Percentiles rank a stretch among this genome's conserved stretches.
Evolutionary conservation across 2,329 filamentous ascomycete species (phyloP).

Genomic region (Albifimbria verrucaria): DNA sequence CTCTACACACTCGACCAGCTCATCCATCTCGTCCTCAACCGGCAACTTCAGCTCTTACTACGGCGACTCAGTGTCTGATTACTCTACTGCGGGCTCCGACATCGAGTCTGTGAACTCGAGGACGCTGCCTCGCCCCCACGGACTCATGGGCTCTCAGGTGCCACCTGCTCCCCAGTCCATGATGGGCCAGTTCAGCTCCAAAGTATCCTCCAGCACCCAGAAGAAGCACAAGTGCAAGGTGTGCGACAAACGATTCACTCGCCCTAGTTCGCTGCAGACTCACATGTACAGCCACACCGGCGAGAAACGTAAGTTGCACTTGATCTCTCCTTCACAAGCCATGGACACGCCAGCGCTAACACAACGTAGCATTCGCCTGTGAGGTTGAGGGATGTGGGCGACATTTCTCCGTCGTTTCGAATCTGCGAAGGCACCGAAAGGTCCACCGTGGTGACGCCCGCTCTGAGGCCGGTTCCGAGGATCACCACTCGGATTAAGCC

Average conservation of each 20-base stretch:
- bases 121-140: conserved; percentile 77
- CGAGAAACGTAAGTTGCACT: conserved; percentile 79
- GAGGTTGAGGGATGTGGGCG: conserved; percentile 93
- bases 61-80: conserved; percentile 84
- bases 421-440: conserved; percentile 90
- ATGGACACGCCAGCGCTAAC: conserved; percentile 8
- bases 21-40: conserved; percentile 76
- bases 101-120: conserved; percentile 77
- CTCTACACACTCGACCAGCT: conserved; percentile 77
- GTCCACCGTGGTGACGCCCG: conserved; percentile 74
- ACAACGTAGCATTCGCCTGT: conserved; percentile 74
- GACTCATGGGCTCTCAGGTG: conserved; percentile 55
- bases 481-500: conserved; percentile 58
- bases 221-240: conserved; percentile 99
- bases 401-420: conserved; percentile 96
- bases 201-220: conserved; percentile 90
- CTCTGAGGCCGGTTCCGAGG: conserved; percentile 62
- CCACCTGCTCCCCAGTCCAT: conserved; percentile 90
- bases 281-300: conserved; percentile 99
- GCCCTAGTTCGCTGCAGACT: conserved; percentile 90
- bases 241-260: conserved; percentile 95
- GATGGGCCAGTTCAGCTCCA: conserved; percentile 98
- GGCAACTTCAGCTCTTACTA: conserved; percentile 83
- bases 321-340: not conserved
- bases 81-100: conserved; percentile 85